Evolutionary conservation across 306 rosid genomes (phyloP).

Genomic region (Morella rubra): DNA sequence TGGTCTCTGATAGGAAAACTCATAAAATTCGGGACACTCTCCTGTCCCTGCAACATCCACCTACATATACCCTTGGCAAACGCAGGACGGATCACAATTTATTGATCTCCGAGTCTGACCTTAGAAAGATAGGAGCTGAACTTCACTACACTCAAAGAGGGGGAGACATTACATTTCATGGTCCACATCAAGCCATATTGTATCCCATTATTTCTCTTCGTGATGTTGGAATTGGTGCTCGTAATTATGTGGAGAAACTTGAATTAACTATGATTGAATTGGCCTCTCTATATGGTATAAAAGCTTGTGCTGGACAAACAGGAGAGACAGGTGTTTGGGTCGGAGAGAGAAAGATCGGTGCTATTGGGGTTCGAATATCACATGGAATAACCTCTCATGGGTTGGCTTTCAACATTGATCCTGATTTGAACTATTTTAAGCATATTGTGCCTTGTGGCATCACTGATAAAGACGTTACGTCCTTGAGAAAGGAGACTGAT

Average conservation of each 20-base stretch:
- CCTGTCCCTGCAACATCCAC: slow-evolving; percentile 77
- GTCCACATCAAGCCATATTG: slow-evolving; percentile 81
- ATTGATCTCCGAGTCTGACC: slow-evolving; percentile 59
- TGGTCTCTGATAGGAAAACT: slow-evolving; percentile 62
- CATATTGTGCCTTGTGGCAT: slow-evolving; percentile 94
- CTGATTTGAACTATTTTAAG: slow-evolving; percentile 70
- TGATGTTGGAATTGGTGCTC: slow-evolving; percentile 68
- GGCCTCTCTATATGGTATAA: slow-evolving; percentile 65
- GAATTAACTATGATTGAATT: slow-evolving; percentile 77
- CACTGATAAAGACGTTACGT: slow-evolving; percentile 71
- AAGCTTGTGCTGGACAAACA: slow-evolving; percentile 58
- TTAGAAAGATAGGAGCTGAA: slow-evolving; percentile 70
- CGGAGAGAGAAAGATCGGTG: slow-evolving; percentile 86
- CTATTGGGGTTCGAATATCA: slow-evolving; percentile 79
- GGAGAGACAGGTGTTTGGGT: slow-evolving; percentile 92
- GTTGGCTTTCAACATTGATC: slow-evolving; percentile 84
- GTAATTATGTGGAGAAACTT: slow-evolving; percentile 74
- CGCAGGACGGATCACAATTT: slow-evolving; percentile 75
- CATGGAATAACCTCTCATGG: slow-evolving; percentile 84
- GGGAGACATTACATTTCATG: slow-evolving; percentile 90
- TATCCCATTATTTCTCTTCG: slow-evolving; percentile 80
- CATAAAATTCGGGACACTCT: slow-evolving; percentile 57
- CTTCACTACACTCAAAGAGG: slow-evolving; percentile 78
- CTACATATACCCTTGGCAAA: slow-evolving; percentile 87
- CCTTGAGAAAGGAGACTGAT: slow-evolving; percentile 69